Percentiles rank a stretch among this genome's conserved stretches.
These are phyloP conservation scores for Phenoliferia sp. DNA, from an alignment of 1,284 basidiomycete genomes.

Conservation along the genomic window DNA sequence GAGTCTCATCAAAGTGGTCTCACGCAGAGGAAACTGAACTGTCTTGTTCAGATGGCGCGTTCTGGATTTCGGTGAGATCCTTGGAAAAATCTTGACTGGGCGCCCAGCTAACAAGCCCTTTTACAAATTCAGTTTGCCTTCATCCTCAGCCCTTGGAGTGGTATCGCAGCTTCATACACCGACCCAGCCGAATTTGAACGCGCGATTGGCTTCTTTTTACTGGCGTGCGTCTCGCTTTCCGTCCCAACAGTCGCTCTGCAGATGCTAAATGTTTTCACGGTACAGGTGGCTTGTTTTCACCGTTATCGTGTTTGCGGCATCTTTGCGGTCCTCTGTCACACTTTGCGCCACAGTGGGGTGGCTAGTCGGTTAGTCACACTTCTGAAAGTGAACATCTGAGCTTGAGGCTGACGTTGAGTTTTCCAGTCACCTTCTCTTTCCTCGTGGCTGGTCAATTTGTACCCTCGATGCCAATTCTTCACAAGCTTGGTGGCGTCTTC, in stretches of 20 bases:
- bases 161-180: conserved; percentile 49
- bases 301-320: conserved; percentile 49
- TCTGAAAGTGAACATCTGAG: background rate
- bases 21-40: background rate
- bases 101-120: background rate
- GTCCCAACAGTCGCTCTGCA: background rate
- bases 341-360: conserved; percentile 67
- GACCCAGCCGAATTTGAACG: conserved; percentile 47
- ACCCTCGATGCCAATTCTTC: conserved; percentile 33
- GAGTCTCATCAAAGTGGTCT: background rate
- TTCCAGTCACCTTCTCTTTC: conserved; percentile 17
- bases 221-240: conserved; percentile 12
- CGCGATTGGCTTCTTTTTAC: conserved; percentile 48
- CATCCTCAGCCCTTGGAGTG: conserved; percentile 41
- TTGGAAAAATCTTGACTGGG: background rate
- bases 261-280: background rate
- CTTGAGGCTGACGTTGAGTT: background rate
- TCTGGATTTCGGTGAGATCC: conserved; percentile 21
- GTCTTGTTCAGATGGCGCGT: conserved; percentile 12
- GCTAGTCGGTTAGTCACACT: conserved; percentile 50
- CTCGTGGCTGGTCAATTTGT: conserved; percentile 34
- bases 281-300: conserved; percentile 35
- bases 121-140: conserved; percentile 20
- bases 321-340: conserved; percentile 61
- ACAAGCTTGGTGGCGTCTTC: conserved; percentile 62